Base-by-base conservation (phyloP, 2,329 filamentous ascomycete genomes). In the Colletotrichum sp. region DNA sequence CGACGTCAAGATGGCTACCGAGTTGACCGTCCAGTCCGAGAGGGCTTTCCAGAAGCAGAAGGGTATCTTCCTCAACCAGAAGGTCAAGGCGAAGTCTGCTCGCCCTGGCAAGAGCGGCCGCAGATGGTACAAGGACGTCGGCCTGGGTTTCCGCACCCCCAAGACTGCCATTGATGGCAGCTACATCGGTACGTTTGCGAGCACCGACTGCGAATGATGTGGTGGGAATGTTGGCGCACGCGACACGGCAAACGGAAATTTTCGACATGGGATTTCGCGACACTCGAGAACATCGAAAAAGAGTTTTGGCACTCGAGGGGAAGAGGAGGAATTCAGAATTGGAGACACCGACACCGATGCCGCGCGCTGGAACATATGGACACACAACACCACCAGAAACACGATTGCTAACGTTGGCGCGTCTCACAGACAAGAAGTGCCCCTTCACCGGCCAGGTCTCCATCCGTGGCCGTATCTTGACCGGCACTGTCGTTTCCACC, bases 41-140 rank as follows among this genome's bases (percentile, higher is more conserved):
- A 96, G 97, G 92, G 97, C 97, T 93, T 99, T 95, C 95, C 97
- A 98, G 91, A 99, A 99, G 94, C 96, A 99, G 93, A 97, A 97
- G 89, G 97, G 99, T 91, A 98, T 99, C 93, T 99, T 98, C 95
- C 93, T 95, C 86, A 98, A 98, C 94, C 92, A 94, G 87, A 99
- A 99, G 94, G 90, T 91, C 88, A 95, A 96, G 92, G 90, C 93
- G 87, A 94, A 94, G 90, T 95, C 94, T 87, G 90, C 91, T 88
- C 94, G 93, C 88, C 94, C 94, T 84, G 96, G 96, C 88, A 98
- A 98, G 93, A 94, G 93, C 88, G 95, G 95, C 84, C 94, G 95
- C 90, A 94, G 96, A 96, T 90, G 88, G 96, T 98, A 98, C 91
- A 99, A 99, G 94, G 97, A 99, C 87, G 96, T 99, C 85, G 97